Evolutionary conservation across 768 basidiomycete genomes (phyloP).

Genomic region (Termitomyces sp.): DNA sequence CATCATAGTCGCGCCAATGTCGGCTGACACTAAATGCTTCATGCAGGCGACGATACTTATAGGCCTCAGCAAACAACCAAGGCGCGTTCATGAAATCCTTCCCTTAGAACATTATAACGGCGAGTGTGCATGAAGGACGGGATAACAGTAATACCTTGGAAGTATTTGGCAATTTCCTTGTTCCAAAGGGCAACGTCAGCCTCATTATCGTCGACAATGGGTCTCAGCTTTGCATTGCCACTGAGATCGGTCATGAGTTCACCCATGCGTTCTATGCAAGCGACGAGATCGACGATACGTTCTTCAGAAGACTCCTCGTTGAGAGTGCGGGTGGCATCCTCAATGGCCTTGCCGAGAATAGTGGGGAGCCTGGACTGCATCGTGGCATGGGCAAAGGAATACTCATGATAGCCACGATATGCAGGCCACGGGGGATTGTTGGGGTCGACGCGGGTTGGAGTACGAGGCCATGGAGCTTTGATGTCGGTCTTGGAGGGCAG

Average conservation of each 20-base stretch:
- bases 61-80: constrained; percentile 95
- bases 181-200: constrained; percentile 95
- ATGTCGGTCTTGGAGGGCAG: constrained; percentile 70
- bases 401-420: constrained; percentile 76
- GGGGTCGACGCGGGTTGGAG: constrained; percentile 73
- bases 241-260: constrained; percentile 84
- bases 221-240: constrained; percentile 76
- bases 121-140: neutral
- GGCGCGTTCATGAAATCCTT: constrained; percentile 95
- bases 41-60: constrained; percentile 86
- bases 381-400: constrained; percentile 84
- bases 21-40: constrained; percentile 92
- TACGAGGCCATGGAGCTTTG: constrained; percentile 67
- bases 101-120: constrained; percentile 30
- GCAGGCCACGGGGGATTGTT: constrained; percentile 85
- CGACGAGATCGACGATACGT: constrained; percentile 73
- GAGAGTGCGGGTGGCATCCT: constrained; percentile 83
- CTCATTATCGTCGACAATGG: constrained; percentile 87
- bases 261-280: constrained; percentile 88
- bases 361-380: constrained; percentile 96
- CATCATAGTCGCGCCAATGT: constrained; percentile 87
- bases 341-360: constrained; percentile 93
- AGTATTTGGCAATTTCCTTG: constrained; percentile 93
- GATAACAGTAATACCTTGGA: constrained; percentile 55
- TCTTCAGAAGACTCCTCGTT: constrained; percentile 85